Conservation (phyloP, 805 yeast species). For the Jamesozyma gamospora region DNA sequence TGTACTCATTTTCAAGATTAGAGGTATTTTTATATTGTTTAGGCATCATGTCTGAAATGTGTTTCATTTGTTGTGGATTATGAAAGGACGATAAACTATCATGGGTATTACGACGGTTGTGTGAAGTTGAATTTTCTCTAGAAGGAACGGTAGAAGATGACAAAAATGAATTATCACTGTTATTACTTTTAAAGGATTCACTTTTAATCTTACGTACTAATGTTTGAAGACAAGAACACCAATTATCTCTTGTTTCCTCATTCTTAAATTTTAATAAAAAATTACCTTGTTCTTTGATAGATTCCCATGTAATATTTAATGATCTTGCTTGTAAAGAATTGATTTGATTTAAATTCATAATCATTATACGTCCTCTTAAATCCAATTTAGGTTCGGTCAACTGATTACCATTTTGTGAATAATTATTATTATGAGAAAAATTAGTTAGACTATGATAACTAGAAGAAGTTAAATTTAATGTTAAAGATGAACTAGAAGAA, state of each 20-base stretch:
- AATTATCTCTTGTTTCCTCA: conserved; percentile 74
- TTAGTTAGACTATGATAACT: conserved; percentile 1
- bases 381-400: conserved; percentile 37
- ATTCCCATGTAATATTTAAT: conserved; percentile 69
- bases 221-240: conserved; percentile 58
- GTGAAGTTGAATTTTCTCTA: background rate
- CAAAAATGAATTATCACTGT: conserved; percentile 21
- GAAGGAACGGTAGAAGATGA: conserved; percentile 17
- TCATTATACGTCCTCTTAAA: conserved; percentile 73
- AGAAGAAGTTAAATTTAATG: conserved; percentile 8
- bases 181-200: conserved; percentile 24
- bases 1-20: conserved; percentile 26
- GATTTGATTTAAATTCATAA: conserved; percentile 52
- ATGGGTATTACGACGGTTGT: conserved; percentile 9
- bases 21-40: conserved; percentile 9
- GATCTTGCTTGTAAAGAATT: conserved; percentile 41
- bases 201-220: conserved; percentile 26
- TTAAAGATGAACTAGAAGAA: conserved; percentile 13
- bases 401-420: background rate
- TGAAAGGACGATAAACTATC: conserved; percentile 21
- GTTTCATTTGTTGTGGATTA: conserved; percentile 17
- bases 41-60: conserved; percentile 24
- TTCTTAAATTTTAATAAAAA: conserved; percentile 73
- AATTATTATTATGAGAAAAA: no score
- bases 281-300: conserved; percentile 76